Conservation (phyloP, 192 early-diverging fungal species). For the Funneliformis geosporum region DNA sequence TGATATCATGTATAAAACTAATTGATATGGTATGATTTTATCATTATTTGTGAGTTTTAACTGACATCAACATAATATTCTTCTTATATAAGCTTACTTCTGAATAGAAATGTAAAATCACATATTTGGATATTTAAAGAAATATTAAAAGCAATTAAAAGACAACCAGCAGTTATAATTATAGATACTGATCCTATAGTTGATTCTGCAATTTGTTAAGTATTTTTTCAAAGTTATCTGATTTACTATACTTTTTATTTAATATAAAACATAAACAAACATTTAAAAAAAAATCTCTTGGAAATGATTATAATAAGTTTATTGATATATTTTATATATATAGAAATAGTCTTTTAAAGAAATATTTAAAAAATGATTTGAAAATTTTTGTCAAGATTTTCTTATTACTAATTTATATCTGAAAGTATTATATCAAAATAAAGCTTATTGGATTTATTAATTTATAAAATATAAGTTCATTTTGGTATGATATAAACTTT, state of each 20-base stretch:
- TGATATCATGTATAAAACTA: conserved; percentile 8
- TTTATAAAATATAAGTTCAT: too few species aligned
- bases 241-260: neutral
- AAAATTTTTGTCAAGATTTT: neutral
- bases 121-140: conserved; percentile 3
- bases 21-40: neutral
- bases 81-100: neutral
- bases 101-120: neutral
- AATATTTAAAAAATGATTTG: neutral
- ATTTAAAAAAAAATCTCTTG: neutral
- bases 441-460: neutral
- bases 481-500: too few species aligned
- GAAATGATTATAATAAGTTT: neutral
- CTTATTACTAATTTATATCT: neutral
- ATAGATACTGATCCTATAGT: neutral
- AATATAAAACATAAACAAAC: neutral
- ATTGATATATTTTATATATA: neutral
- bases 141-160: conserved; percentile 7
- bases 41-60: neutral
- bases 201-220: neutral
- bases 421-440: neutral
- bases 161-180: neutral
- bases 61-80: neutral
- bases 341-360: neutral
- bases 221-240: neutral